These are phyloP conservation scores for Oenanthe javanica DNA, from an alignment of 140 eudicot genomes.

Conservation along the genomic window DNA sequence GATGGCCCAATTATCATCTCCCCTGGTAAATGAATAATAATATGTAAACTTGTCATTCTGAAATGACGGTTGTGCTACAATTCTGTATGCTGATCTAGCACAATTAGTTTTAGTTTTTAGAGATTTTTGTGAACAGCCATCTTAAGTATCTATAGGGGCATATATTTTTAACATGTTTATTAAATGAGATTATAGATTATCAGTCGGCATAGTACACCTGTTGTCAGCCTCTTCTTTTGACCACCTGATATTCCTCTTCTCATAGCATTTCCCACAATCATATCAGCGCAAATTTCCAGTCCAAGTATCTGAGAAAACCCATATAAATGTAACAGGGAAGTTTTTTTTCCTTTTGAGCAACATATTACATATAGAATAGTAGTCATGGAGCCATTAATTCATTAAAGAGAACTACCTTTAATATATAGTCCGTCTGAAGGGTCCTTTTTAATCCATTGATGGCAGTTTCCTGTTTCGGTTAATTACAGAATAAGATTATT, in stretches of 20 bases:
- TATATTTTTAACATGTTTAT: neutral
- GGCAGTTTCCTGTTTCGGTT: slow-evolving; percentile 18
- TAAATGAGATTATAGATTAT: neutral
- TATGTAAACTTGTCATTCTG: neutral
- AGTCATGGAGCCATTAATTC: neutral
- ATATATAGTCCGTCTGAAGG: slow-evolving; percentile 18
- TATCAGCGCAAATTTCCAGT: slow-evolving; percentile 39
- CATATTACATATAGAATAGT: neutral
- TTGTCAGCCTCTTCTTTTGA: slow-evolving; percentile 45
- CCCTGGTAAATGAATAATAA: slow-evolving; percentile 5
- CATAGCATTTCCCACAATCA: slow-evolving; percentile 42
- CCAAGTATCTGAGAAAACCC: slow-evolving; percentile 35
- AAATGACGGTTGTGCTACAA: neutral
- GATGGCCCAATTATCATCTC: slow-evolving; percentile 48
- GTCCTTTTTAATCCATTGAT: slow-evolving; percentile 18
- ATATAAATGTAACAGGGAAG: neutral
- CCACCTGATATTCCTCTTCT: slow-evolving; percentile 48
- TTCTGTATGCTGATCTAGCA: neutral
- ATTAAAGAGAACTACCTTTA: slow-evolving; percentile 17
- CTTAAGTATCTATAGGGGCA: neutral
- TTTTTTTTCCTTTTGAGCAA: neutral
- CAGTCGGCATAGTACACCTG: neutral
- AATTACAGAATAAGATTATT: neutral
- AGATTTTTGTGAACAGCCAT: neutral
- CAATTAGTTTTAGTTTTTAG: neutral